Conservation (phyloP, 345 rosid species). For the Gossypium ekmanianum region DNA sequence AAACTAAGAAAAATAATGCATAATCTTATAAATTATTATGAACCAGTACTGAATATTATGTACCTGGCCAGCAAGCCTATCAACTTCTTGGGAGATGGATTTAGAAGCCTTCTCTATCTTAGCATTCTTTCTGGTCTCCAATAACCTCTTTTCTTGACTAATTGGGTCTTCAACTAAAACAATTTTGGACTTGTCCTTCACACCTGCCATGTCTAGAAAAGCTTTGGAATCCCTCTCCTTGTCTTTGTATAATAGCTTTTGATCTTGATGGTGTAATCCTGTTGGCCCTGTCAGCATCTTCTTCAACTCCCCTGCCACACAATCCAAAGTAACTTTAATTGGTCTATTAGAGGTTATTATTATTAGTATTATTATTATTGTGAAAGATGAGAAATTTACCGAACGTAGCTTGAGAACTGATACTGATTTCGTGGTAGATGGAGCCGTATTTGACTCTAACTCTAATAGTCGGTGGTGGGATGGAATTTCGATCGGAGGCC, state of each 20-base stretch:
- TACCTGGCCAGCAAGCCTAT: conserved; percentile 85
- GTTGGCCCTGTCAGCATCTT: conserved; percentile 85
- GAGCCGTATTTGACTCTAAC: conserved; percentile 87
- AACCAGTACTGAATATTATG: not conserved
- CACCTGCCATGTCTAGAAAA: conserved; percentile 81
- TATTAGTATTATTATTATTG: not conserved
- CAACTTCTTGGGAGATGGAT: conserved; percentile 81
- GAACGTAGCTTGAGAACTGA: conserved; percentile 84
- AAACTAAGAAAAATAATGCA: not conserved
- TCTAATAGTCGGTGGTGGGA: conserved; percentile 80
- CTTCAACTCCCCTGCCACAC: conserved; percentile 82
- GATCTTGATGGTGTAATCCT: conserved; percentile 87
- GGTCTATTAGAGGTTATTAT: too few relatives aligned
- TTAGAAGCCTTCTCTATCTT: conserved; percentile 85
- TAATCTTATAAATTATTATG: not conserved
- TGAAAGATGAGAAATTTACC: conserved; percentile 38
- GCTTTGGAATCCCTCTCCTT: conserved; percentile 94
- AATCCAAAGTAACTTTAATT: not conserved
- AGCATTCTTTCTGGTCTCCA: conserved; percentile 81
- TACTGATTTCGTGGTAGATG: conserved; percentile 66
- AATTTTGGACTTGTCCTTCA: conserved; percentile 90
- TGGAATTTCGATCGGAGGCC: conserved; percentile 57
- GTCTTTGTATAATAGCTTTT: conserved; percentile 82
- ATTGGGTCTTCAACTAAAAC: conserved; percentile 81
- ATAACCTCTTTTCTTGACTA: conserved; percentile 77